Conservation (phyloP, 2,329 filamentous ascomycete species). For the Alternaria tenuissima region DNA sequence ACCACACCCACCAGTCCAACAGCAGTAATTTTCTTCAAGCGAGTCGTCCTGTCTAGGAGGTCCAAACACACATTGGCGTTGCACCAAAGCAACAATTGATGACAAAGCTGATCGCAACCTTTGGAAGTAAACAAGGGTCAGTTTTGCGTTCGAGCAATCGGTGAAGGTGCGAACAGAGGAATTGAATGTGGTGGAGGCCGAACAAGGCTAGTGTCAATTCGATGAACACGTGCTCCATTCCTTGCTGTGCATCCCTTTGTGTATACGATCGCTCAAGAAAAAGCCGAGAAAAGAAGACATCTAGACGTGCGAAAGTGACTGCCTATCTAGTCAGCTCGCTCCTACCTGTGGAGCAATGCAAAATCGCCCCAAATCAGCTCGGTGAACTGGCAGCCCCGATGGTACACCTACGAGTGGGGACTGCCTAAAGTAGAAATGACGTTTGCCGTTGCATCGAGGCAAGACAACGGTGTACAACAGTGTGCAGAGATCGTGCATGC, state of each 20-base stretch:
- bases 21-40: not conserved
- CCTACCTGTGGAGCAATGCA: not conserved
- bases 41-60: not conserved
- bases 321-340: not conserved
- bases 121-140: not conserved
- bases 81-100: not conserved
- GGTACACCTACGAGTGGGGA: not conserved
- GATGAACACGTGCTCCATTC: not conserved
- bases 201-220: not conserved
- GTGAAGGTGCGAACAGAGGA: not conserved
- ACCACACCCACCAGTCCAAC: constrained; percentile 1
- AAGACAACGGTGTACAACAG: not conserved
- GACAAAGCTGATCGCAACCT: not conserved
- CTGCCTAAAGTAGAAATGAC: not conserved
- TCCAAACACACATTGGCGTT: not conserved
- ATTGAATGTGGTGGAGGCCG: not conserved
- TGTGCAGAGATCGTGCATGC: not conserved
- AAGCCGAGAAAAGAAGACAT: not conserved
- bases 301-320: not conserved
- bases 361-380: not conserved
- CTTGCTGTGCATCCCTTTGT: not conserved
- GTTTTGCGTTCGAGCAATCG: not conserved
- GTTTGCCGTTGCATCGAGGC: not conserved
- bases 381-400: not conserved
- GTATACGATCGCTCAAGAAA: not conserved